A percentile compares a stretch with the other conserved stretches of the same genome.
phyloP scores from a whole-genome alignment of 1,284 basidiomycete species.

The Hemileccinum hortonii region DNA sequence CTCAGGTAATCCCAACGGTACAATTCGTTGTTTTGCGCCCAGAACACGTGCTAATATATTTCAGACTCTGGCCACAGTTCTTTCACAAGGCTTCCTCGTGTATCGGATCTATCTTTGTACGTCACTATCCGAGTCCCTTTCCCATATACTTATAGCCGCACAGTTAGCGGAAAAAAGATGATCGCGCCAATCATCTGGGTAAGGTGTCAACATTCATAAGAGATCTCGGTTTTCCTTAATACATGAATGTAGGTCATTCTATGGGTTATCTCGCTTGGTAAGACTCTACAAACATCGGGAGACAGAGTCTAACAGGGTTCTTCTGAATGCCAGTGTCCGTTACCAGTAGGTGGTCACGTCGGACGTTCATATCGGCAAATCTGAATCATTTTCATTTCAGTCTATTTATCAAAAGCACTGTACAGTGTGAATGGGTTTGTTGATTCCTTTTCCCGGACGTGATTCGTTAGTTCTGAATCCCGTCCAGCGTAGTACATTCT shows the following conservation, averaged over 20 bases:
- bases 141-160: background rate
- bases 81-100: background rate
- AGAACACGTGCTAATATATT: background rate
- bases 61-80: background rate
- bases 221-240: background rate
- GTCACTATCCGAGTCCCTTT: background rate
- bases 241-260: background rate
- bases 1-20: background rate
- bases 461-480: too few species aligned
- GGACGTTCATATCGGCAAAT: background rate
- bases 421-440: constrained; percentile 8
- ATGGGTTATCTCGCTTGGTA: constrained; percentile 7
- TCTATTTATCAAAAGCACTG: constrained; percentile 3
- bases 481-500: background rate
- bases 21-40: background rate
- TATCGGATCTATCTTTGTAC: constrained; percentile 1
- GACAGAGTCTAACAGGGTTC: background rate
- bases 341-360: background rate
- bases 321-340: background rate
- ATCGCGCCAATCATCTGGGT: background rate
- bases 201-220: background rate
- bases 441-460: background rate
- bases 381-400: background rate
- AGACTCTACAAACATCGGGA: background rate
- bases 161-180: background rate